Evolutionary conservation across 2,329 filamentous ascomycete genomes (phyloP), one percentile per base, ranked within the genome.

Genomic region (Fusarium equiseti): DNA sequence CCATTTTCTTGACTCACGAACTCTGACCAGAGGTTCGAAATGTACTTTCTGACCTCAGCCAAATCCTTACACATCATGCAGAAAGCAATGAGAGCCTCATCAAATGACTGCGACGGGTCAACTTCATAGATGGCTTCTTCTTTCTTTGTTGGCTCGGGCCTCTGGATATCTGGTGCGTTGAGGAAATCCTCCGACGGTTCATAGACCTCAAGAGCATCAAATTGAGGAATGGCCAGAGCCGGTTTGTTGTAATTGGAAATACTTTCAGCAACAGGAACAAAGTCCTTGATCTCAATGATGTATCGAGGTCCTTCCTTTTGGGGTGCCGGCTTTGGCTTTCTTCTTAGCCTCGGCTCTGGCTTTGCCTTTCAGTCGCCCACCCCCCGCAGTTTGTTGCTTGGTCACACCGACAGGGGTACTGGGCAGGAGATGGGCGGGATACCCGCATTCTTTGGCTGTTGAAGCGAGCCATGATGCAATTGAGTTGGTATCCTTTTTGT

Each of bases 231-330:
- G 2, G 73, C 46, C 2, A 79, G 46, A 6, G 68, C 22, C 1
- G 75, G 73, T 8, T 59, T 56, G 3, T n/a, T 22, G 18, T 58
- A 60, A 4, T 32, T 57, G 8, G 74, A 77, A 31, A 84, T 78
- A 63, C 76, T 80, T 40, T 81, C 71, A 22, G 81, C 82, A 9
- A 85, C 66, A 0, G 74, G 73, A 1, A 81, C 63, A 44, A 83
- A 83, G 46, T 83, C 79, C 29, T 78, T 78, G 66, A 81, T 74
- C 27, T 76, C 72, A 27, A 84, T 77, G 22, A 78, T 76, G 51
- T 81, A 78, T 9, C 10, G 6, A 12, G 16, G 32, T 38, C 32
- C 16, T 38, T 38, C 15, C 15, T 18, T 26, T 45, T 45, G 43
- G 5, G 32, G 32, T 3, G 9, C 16, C 9, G 16, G 8, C 22